These are phyloP conservation scores for Puccinia horiana DNA, from an alignment of 1,284 basidiomycete genomes.

Conservation along the genomic window DNA sequence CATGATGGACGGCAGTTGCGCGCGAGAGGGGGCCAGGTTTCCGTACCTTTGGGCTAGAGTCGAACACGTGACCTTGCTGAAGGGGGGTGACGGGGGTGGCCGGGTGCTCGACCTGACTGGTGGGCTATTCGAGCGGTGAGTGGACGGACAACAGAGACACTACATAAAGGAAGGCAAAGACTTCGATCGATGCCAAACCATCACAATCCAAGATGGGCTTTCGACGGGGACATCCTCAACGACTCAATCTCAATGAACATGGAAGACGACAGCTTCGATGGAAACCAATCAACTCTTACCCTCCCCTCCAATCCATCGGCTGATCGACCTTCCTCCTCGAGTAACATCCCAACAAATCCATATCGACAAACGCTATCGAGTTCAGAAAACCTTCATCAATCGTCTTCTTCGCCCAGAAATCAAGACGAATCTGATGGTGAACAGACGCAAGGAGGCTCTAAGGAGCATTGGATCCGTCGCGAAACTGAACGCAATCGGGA, in stretches of 20 bases:
- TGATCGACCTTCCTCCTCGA: neutral
- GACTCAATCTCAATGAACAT: slow-evolving; percentile 46
- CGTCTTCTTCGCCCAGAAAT: neutral
- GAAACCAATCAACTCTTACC: slow-evolving; percentile 18
- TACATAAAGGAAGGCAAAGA: too few species aligned
- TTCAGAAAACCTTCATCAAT: neutral
- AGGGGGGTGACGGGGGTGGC: too few species aligned
- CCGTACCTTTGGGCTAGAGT: too few species aligned
- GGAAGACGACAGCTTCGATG: slow-evolving; percentile 43
- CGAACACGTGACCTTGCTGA: too few species aligned
- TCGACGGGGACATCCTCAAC: slow-evolving; percentile 42
- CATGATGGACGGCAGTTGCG: too few species aligned
- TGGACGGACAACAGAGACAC: too few species aligned
- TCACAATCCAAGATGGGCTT: neutral
- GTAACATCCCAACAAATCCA: neutral
- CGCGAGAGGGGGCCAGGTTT: too few species aligned
- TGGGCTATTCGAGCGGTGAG: too few species aligned
- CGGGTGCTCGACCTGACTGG: too few species aligned
- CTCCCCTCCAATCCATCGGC: neutral
- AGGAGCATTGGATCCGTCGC: neutral
- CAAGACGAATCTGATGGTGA: neutral
- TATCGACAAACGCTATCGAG: neutral
- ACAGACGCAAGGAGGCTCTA: neutral
- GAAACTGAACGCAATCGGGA: slow-evolving; percentile 39
- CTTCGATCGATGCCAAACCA: neutral